A percentile compares a stretch with the other conserved stretches of the same genome.
phyloP scores from a whole-genome alignment of 2,329 filamentous ascomycete genomes.

The Botryotinia convoluta region DNA sequence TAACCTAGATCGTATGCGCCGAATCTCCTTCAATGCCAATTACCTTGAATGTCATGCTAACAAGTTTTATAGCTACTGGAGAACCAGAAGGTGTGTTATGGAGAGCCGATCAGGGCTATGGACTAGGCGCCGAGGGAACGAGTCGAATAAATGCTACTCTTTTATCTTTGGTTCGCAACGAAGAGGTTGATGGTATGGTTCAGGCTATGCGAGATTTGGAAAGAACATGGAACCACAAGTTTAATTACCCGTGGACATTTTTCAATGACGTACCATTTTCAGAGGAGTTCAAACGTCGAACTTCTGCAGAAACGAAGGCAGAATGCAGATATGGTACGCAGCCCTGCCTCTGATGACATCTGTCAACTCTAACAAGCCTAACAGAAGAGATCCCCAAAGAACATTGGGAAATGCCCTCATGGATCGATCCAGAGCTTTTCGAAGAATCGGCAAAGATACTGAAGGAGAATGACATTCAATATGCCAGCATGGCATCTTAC shows the following conservation, averaged over 20 bases:
- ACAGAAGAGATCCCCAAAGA: conserved; percentile 89
- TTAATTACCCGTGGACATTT: conserved; percentile 99
- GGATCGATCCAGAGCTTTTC: conserved; percentile 89
- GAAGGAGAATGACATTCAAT: conserved; percentile 82
- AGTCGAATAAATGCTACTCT: conserved; percentile 91
- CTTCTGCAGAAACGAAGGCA: conserved; percentile 79
- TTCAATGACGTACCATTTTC: conserved; percentile 96
- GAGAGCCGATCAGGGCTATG: conserved; percentile 74
- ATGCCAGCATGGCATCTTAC: conserved; percentile 84
- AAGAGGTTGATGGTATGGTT: conserved; percentile 80
- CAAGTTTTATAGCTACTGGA: conserved; percentile 60
- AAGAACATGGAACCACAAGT: conserved; percentile 94
- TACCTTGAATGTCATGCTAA: conserved; percentile 19
- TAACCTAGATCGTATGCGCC: conserved; percentile 73
- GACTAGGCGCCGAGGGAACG: conserved; percentile 68
- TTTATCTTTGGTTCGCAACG: conserved; percentile 86
- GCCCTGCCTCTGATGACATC: conserved; percentile 8
- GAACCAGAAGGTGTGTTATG: conserved; percentile 78
- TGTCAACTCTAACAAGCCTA: conserved; percentile 24
- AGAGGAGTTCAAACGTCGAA: conserved; percentile 86
- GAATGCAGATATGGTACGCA: conserved; percentile 75
- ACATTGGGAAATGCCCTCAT: conserved; percentile 88
- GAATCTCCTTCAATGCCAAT: neutral
- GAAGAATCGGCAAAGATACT: conserved; percentile 80
- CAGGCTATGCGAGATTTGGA: conserved; percentile 89